phyloP scores from a whole-genome alignment of 2,329 filamentous ascomycete species.

The Phyllosticta capitalensis region DNA sequence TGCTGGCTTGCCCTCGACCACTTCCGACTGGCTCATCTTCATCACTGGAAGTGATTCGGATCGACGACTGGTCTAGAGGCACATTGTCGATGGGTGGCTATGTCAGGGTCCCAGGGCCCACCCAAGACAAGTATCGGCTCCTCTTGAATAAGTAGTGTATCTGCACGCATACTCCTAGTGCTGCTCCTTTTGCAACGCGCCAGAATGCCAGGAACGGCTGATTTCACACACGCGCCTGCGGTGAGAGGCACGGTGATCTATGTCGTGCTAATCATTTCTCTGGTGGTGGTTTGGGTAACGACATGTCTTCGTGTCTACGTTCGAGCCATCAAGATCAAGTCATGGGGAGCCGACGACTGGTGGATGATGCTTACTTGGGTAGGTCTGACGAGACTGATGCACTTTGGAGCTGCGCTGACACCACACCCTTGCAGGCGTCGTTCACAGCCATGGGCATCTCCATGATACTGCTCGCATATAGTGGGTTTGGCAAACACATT shows the following conservation, averaged over 20 bases:
- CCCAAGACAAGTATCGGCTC: background rate
- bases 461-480: background rate
- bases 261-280: background rate
- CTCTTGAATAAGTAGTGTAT: background rate
- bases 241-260: background rate
- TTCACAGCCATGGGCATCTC: background rate
- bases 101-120: background rate
- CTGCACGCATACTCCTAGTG: background rate
- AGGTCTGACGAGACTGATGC: background rate
- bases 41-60: background rate
- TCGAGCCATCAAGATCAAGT: background rate
- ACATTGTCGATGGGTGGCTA: background rate
- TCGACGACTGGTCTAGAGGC: background rate
- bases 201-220: background rate
- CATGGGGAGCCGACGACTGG: background rate
- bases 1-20: background rate
- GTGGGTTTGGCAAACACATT: constrained; percentile 5
- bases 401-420: background rate
- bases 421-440: background rate
- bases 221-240: background rate
- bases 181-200: background rate
- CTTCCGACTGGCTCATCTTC: background rate
- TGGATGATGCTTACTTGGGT: background rate
- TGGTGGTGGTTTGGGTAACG: background rate
- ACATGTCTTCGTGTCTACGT: background rate